phyloP scores from a whole-genome alignment of 805 yeast genomes.

The Pichia exigua region DNA sequence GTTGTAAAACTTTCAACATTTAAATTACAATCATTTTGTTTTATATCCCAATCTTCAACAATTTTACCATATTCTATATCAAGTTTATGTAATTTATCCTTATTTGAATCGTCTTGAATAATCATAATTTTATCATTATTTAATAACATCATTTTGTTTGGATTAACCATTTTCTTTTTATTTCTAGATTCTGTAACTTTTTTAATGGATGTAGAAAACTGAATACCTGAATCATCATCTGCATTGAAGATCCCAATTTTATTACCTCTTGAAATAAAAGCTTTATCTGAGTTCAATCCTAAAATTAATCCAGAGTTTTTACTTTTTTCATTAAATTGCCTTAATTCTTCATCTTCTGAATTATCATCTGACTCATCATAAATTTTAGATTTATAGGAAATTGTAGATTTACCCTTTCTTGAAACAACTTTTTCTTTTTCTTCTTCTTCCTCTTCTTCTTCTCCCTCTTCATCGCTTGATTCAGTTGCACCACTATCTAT shows the following conservation, averaged over 20 bases:
- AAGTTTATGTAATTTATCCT: slow-evolving; percentile 53
- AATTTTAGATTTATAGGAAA: not conserved
- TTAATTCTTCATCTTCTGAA: slow-evolving; percentile 31
- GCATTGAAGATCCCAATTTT: slow-evolving; percentile 74
- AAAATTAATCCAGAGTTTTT: slow-evolving; percentile 60
- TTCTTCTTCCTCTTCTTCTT: slow-evolving; percentile 28
- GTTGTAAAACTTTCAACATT: slow-evolving; percentile 59
- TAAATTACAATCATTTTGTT: slow-evolving; percentile 26
- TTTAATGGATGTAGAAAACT: slow-evolving; percentile 61
- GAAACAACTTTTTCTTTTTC: slow-evolving; percentile 16
- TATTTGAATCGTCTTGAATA: slow-evolving; percentile 44
- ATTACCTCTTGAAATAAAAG: slow-evolving; percentile 75
- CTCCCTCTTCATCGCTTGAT: slow-evolving; percentile 16
- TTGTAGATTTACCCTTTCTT: not conserved
- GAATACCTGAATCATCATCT: slow-evolving; percentile 39
- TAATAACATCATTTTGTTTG: slow-evolving; percentile 68
- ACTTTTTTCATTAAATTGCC: slow-evolving; percentile 17
- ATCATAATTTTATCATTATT: slow-evolving; percentile 64
- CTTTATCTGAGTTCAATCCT: slow-evolving; percentile 60
- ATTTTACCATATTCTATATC: slow-evolving; percentile 73
- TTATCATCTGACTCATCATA: slow-evolving; percentile 34
- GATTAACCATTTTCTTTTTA: slow-evolving; percentile 34
- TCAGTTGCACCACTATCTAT: slow-evolving; percentile 14
- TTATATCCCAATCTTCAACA: slow-evolving; percentile 77
- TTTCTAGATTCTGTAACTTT: slow-evolving; percentile 48